Conservation (phyloP, 148 eudicot genomes). For the Nepenthes gracilis region DNA sequence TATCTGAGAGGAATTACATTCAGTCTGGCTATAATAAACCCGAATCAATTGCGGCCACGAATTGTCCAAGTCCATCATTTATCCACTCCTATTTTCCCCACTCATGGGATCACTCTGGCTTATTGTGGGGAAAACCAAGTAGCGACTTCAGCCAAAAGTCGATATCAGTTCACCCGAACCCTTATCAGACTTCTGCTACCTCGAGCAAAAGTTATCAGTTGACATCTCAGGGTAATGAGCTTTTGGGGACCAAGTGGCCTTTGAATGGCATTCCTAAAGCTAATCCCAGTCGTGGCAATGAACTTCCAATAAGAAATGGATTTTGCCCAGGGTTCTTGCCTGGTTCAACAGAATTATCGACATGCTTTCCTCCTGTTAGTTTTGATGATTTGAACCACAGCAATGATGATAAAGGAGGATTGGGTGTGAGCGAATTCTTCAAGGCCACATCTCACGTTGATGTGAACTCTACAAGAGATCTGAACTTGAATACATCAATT, state of each 20-base stretch:
- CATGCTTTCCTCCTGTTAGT: slow-evolving; percentile 22
- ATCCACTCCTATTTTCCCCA: slow-evolving; percentile 12
- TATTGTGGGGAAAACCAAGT: slow-evolving; percentile 34
- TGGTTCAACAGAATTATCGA: slow-evolving; percentile 22
- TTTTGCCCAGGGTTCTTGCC: slow-evolving; percentile 41
- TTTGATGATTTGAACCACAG: slow-evolving; percentile 30
- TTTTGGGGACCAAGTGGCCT: slow-evolving; percentile 32
- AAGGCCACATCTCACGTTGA: slow-evolving; percentile 19
- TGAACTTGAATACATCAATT: slow-evolving; percentile 49
- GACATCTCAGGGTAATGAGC: slow-evolving; percentile 25
- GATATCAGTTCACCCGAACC: slow-evolving; percentile 21
- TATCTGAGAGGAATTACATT: slow-evolving; percentile 19
- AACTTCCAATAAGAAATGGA: slow-evolving; percentile 27
- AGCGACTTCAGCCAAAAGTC: slow-evolving; percentile 27
- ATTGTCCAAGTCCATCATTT: slow-evolving; percentile 12
- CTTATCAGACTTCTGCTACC: slow-evolving; percentile 22
- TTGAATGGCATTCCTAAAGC: slow-evolving; percentile 23
- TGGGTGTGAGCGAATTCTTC: slow-evolving; percentile 20
- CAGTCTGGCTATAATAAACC: slow-evolving; percentile 20
- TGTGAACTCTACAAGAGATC: slow-evolving; percentile 29
- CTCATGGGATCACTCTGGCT: slow-evolving; percentile 36
- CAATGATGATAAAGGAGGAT: slow-evolving; percentile 24
- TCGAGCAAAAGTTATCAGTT: slow-evolving; percentile 27
- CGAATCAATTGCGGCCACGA: slow-evolving; percentile 15
- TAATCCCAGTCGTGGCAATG: slow-evolving; percentile 21